These are phyloP conservation scores for Agaricus blazei DNA, from an alignment of 768 basidiomycete genomes.

Conservation along the genomic window DNA sequence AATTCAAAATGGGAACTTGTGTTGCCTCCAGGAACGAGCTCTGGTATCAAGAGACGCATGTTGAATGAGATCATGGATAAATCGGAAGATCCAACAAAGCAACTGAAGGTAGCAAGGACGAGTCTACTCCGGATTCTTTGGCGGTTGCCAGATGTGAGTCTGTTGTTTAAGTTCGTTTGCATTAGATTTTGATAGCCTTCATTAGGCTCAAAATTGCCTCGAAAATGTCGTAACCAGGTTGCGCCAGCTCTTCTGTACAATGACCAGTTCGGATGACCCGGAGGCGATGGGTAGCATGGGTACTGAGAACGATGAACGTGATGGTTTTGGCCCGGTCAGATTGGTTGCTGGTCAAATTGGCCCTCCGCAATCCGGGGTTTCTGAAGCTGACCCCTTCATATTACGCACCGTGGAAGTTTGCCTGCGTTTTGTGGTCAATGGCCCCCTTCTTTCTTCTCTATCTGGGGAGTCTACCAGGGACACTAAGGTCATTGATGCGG, in stretches of 20 bases:
- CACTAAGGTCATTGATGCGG: conserved; percentile 49
- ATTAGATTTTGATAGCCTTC: neutral
- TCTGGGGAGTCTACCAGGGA: conserved; percentile 59
- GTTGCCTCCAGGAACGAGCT: conserved; percentile 32
- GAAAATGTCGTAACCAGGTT: conserved; percentile 30
- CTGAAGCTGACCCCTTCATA: conserved; percentile 6
- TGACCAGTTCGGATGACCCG: conserved; percentile 14
- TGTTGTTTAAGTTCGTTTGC: neutral
- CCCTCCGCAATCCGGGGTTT: conserved; percentile 20
- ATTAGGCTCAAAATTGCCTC: conserved; percentile 51
- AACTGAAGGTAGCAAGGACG: conserved; percentile 21
- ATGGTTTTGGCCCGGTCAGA: conserved; percentile 54
- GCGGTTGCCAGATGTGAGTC: conserved; percentile 63
- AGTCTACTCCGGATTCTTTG: conserved; percentile 57
- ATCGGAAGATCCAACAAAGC: conserved; percentile 11
- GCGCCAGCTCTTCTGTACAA: conserved; percentile 25
- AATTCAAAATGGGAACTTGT: conserved; percentile 41
- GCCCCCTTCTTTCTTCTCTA: conserved; percentile 58
- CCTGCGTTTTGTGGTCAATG: conserved; percentile 53
- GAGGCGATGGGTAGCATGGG: conserved; percentile 20
- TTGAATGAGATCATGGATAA: conserved; percentile 33
- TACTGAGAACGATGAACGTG: conserved; percentile 34
- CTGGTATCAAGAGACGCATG: conserved; percentile 61
- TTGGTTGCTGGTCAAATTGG: conserved; percentile 29
- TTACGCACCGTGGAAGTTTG: conserved; percentile 45